Conservation (phyloP, 1,284 basidiomycete genomes). For the Microbotryum violaceum region DNA sequence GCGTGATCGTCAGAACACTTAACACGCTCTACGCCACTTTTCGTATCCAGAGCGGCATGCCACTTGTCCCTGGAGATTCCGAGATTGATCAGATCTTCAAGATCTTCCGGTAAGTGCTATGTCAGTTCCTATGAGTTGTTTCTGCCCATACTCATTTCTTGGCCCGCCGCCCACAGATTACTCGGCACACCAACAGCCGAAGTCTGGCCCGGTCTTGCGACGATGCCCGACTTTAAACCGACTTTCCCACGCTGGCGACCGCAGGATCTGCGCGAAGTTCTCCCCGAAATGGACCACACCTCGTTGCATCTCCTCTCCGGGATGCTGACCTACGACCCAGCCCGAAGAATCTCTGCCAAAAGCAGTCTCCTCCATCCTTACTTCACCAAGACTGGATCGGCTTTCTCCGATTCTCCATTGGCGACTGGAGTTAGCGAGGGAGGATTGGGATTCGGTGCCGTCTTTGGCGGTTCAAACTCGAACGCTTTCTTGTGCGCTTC, state of each 20-base stretch:
- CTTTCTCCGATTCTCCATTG: too few species aligned
- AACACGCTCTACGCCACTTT: neutral
- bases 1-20: neutral
- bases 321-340: slow-evolving; percentile 83
- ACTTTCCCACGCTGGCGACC: slow-evolving; percentile 87
- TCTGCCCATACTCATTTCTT: neutral
- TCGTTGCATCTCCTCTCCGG: slow-evolving; percentile 65
- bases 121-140: neutral
- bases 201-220: slow-evolving; percentile 80
- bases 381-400: slow-evolving; percentile 44
- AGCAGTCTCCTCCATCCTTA: slow-evolving; percentile 75
- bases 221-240: slow-evolving; percentile 88
- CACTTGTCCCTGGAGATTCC: slow-evolving; percentile 94
- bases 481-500: slow-evolving; percentile 1
- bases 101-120: slow-evolving; percentile 73
- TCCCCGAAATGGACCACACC: slow-evolving; percentile 60
- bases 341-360: slow-evolving; percentile 88
- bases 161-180: slow-evolving; percentile 49
- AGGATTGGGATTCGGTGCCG: too few species aligned
- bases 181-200: slow-evolving; percentile 88
- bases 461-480: slow-evolving; percentile 5
- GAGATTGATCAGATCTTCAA: slow-evolving; percentile 99
- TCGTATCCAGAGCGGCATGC: slow-evolving; percentile 38
- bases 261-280: slow-evolving; percentile 55
- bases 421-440: too few species aligned